phyloP scores from a whole-genome alignment of 129 eudicot species.

The Lactuca sativa region DNA sequence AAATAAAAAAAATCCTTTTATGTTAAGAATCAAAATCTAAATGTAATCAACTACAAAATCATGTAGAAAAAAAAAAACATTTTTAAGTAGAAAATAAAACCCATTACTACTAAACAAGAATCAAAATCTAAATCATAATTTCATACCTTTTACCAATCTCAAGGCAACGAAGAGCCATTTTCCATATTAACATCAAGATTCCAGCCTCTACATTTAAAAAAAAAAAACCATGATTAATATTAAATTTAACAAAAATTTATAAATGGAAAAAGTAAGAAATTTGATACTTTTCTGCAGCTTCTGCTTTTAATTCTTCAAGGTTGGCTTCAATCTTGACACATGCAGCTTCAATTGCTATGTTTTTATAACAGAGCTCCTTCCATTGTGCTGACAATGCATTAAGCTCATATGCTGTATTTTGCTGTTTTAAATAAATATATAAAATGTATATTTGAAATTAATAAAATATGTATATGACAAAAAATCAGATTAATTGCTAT shows the following conservation, averaged over 20 bases:
- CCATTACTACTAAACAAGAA: slow-evolving; percentile 5
- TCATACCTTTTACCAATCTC: slow-evolving; percentile 30
- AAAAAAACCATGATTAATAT: background rate
- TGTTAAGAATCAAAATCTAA: slow-evolving; percentile 13
- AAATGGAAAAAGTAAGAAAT: slow-evolving; percentile 5
- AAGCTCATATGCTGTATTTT: slow-evolving; percentile 87
- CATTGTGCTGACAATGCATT: slow-evolving; percentile 90
- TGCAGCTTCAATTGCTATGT: slow-evolving; percentile 83
- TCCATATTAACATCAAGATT: slow-evolving; percentile 59
- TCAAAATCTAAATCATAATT: background rate
- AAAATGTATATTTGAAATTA: slow-evolving; percentile 15
- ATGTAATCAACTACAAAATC: slow-evolving; percentile 14
- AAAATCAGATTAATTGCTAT: background rate
- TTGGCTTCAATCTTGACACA: slow-evolving; percentile 55
- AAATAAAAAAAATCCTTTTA: background rate
- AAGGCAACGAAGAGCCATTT: slow-evolving; percentile 48
- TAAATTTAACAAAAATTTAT: background rate
- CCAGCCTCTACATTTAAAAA: slow-evolving; percentile 58
- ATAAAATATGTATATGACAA: background rate
- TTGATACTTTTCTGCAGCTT: slow-evolving; percentile 69
- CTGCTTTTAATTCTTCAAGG: slow-evolving; percentile 58
- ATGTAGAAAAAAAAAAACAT: slow-evolving; percentile 14
- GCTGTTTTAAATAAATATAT: slow-evolving; percentile 49
- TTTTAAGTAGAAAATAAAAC: slow-evolving; percentile 3
- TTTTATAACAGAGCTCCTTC: slow-evolving; percentile 89